A percentile compares a stretch with the other conserved stretches of the same genome.
These are phyloP conservation scores for Luffa aegyptiaca DNA, from an alignment of 306 rosid genomes.

Conservation along the genomic window DNA sequence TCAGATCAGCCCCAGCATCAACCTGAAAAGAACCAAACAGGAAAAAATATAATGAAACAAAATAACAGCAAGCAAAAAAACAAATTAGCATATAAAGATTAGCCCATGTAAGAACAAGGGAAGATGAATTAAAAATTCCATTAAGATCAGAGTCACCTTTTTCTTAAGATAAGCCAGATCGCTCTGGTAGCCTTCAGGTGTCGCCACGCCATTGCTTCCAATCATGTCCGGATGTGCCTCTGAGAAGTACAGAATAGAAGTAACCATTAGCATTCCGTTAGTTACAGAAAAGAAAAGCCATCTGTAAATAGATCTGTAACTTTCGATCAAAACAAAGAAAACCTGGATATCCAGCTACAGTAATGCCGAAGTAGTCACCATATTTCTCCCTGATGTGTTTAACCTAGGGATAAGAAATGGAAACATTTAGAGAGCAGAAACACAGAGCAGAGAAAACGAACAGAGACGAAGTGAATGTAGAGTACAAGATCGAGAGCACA, in stretches of 20 bases:
- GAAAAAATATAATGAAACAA: neutral
- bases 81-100: neutral
- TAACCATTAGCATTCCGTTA: neutral
- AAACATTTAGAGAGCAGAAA: neutral
- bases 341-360: conserved; percentile 99
- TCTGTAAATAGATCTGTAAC: neutral
- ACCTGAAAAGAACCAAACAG: conserved; percentile 21
- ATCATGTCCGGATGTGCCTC: conserved; percentile 95
- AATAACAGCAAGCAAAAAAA: neutral
- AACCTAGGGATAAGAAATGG: conserved; percentile 32
- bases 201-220: conserved; percentile 59
- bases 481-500: conserved; percentile 82
- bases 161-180: conserved; percentile 80
- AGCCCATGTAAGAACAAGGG: neutral
- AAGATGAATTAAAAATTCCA: neutral
- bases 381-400: conserved; percentile 61
- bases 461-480: neutral
- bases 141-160: conserved; percentile 36
- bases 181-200: conserved; percentile 56
- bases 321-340: neutral
- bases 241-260: conserved; percentile 14
- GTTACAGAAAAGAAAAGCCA: neutral
- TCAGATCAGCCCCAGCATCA: conserved; percentile 93
- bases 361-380: conserved; percentile 90
- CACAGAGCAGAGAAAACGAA: neutral